phyloP scores from a whole-genome alignment of 148 eudicot genomes.

The Mesembryanthemum crystallinum region DNA sequence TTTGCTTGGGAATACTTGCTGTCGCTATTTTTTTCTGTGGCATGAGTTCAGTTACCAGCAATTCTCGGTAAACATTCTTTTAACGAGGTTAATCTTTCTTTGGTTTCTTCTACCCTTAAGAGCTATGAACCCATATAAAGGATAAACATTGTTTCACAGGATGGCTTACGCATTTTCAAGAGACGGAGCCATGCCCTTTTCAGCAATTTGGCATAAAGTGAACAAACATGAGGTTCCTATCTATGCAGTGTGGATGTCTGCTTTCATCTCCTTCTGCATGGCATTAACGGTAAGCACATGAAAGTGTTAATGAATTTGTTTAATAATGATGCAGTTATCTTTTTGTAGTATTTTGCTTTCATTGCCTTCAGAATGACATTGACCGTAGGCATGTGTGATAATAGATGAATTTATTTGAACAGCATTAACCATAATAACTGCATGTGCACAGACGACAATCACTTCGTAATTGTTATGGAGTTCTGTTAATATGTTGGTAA shows the following conservation, averaged over 20 bases:
- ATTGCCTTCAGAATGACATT: not conserved
- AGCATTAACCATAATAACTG: not conserved
- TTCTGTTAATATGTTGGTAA: not conserved
- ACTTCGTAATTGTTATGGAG: too few relatives aligned
- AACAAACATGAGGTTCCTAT: slow-evolving; percentile 84
- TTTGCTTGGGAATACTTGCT: slow-evolving; percentile 80
- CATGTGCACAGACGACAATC: too few relatives aligned
- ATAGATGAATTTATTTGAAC: not conserved
- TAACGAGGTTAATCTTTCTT: not conserved
- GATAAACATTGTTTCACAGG: slow-evolving; percentile 32
- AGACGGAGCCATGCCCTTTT: slow-evolving; percentile 99
- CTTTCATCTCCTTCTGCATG: slow-evolving; percentile 84
- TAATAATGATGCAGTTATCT: not conserved
- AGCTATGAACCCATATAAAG: not conserved
- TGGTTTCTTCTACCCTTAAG: not conserved
- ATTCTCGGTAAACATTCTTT: slow-evolving; percentile 66
- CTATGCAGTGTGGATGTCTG: slow-evolving; percentile 93
- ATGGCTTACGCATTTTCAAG: slow-evolving; percentile 98
- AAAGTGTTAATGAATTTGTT: not conserved
- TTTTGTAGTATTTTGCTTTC: not conserved
- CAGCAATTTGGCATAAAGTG: slow-evolving; percentile 86
- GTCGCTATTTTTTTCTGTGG: slow-evolving; percentile 93
- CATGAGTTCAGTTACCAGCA: slow-evolving; percentile 94
- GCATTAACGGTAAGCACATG: slow-evolving; percentile 70
- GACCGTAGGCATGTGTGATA: not conserved